A percentile compares a stretch with the other conserved stretches of the same genome.
phyloP scores from a whole-genome alignment of 371 early-diverging fungal genomes.

The Apophysomyces variabilis region DNA sequence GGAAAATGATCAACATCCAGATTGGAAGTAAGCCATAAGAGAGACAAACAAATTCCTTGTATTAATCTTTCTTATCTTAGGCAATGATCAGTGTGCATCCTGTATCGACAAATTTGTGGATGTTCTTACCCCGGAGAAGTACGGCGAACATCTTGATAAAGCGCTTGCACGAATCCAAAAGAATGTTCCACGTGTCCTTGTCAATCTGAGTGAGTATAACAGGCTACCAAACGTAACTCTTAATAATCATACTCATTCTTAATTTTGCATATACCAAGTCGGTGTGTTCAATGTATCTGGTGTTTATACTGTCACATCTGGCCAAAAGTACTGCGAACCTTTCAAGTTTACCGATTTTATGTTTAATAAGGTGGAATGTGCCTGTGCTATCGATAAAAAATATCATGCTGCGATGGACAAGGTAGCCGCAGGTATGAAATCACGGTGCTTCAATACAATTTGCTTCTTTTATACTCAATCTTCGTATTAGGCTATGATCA shows the following conservation, averaged over 20 bases:
- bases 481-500: neutral
- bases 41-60: no score
- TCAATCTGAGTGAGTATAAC: constrained; percentile 23
- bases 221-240: neutral
- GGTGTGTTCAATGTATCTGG: constrained; percentile 22
- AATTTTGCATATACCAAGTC: neutral
- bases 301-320: constrained; percentile 17
- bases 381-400: constrained; percentile 15
- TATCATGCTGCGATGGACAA: constrained; percentile 4
- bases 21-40: constrained; percentile 18
- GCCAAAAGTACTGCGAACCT: constrained; percentile 22
- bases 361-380: constrained; percentile 18
- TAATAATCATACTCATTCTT: no score
- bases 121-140: constrained; percentile 24
- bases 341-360: neutral
- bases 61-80: neutral
- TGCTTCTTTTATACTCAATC: neutral
- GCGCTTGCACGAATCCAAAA: constrained; percentile 24
- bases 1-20: constrained; percentile 24
- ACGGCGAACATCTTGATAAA: constrained; percentile 25
- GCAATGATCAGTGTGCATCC: constrained; percentile 32
- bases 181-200: constrained; percentile 25
- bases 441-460: neutral
- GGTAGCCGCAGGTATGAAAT: constrained; percentile 2
- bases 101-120: constrained; percentile 10